Evolutionary conservation across 108 stramenopile species (phyloP), one percentile per base, ranked within the genome.

Genomic region (Discostella stelligeroides): DNA sequence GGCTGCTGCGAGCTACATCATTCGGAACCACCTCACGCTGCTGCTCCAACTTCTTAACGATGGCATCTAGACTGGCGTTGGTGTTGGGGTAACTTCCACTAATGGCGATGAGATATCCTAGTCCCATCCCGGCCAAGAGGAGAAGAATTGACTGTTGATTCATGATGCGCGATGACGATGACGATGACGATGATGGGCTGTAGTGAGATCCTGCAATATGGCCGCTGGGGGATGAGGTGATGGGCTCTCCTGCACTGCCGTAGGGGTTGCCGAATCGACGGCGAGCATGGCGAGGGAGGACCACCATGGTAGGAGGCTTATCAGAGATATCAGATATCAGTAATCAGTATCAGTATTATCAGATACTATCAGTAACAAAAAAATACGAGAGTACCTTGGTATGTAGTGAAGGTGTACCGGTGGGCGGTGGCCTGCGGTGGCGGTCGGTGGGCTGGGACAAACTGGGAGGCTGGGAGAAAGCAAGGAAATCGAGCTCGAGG

Each of bases 81-180:
- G 20, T 40, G 28, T 42, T 42, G n/a, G 58, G 13, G 21, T 34
- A 28, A 42, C 71, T 40, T 12, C 69, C 68, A 27, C 69, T 40
- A 17, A 80, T 27, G 20, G 69, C 62, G 49, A 80, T 46, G 4
- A 80, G 43, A 39, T 81, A 81, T 0, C 80, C 80, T n/a, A 81
- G 56, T 15, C 70, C 68, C 58, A 76, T 66, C 4, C 80, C 80
- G 12, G 53, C 65, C 29, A 81, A 38, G n/a, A n/a, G n/a, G 28
- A 81, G 63, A 18, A 76, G 38, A 37, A 60, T 42, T 6, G 67
- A 70, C 29, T 63, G 61, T 40, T 62, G 61, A 45, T n/a, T 41
- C 38, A 61, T 15, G 43, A 71, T 2, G 43, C 70, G 64, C n/a
- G 17, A 39, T 7, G 30, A 37, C 40, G 59, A 8, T 10, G 29